Evolutionary conservation across 2,329 filamentous ascomycete species (phyloP).

Genomic region (Penicillium capsulatum): DNA sequence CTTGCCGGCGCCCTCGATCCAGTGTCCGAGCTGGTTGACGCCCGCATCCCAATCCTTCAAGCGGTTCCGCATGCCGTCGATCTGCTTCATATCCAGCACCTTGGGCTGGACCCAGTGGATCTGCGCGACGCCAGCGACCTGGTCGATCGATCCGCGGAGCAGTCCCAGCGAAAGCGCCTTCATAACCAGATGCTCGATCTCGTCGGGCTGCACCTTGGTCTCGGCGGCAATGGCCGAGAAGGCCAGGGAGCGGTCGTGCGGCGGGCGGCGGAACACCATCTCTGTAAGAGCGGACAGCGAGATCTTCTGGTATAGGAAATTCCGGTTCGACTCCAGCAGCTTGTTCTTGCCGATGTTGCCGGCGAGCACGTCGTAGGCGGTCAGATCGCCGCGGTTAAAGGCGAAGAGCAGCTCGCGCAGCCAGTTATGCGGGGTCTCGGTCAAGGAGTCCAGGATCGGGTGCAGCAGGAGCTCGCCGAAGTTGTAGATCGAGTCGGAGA

Average conservation of each 20-base stretch:
- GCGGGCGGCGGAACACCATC: conserved; percentile 89
- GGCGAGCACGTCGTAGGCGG: conserved; percentile 76
- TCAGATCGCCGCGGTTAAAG: conserved; percentile 92
- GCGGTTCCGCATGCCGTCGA: conserved; percentile 82
- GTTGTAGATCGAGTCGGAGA: conserved; percentile 97
- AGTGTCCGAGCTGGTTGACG: conserved; percentile 93
- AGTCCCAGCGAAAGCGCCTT: conserved; percentile 94
- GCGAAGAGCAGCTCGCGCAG: conserved; percentile 93
- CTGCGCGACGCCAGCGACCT: conserved; percentile 87
- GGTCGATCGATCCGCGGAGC: conserved; percentile 87
- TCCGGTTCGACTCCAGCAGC: conserved; percentile 72
- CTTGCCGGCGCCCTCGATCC: conserved; percentile 90
- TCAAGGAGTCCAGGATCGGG: conserved; percentile 84
- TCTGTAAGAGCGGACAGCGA: conserved; percentile 94
- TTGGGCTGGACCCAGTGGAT: conserved; percentile 99
- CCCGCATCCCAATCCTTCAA: conserved; percentile 93
- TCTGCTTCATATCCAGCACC: conserved; percentile 92
- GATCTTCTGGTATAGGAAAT: conserved; percentile 94
- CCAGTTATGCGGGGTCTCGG: conserved; percentile 73
- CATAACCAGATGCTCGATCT: conserved; percentile 98
- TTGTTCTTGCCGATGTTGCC: conserved; percentile 75
- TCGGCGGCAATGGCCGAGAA: conserved; percentile 84
- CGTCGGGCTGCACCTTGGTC: conserved; percentile 83
- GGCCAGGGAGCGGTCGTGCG: conserved; percentile 91
- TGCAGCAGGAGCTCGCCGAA: conserved; percentile 98